Evolutionary conservation across 768 basidiomycete genomes (phyloP).

Genomic region (Cystofilobasidium bisporidii): DNA sequence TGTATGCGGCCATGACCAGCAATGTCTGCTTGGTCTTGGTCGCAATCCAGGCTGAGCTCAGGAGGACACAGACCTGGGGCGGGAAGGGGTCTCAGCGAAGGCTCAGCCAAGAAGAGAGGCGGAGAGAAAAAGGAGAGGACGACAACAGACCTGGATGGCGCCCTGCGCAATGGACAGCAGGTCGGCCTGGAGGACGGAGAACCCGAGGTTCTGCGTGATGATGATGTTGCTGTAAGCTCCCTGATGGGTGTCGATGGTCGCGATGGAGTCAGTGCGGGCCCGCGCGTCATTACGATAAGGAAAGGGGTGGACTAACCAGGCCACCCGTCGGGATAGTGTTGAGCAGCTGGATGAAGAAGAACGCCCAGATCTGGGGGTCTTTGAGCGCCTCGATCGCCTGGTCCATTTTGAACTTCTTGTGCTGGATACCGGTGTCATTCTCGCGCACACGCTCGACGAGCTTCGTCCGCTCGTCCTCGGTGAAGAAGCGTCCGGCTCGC

Average conservation of each 20-base stretch:
- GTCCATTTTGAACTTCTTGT: slow-evolving; percentile 41
- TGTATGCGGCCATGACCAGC: slow-evolving; percentile 42
- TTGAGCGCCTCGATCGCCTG: slow-evolving; percentile 44
- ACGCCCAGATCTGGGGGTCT: slow-evolving; percentile 47
- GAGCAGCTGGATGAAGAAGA: slow-evolving; percentile 37
- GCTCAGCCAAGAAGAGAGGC: too few relatives aligned
- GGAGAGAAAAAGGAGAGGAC: too few relatives aligned
- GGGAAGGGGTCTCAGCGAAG: too few relatives aligned
- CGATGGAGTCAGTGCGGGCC: slow-evolving; percentile 40
- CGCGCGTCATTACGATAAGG: slow-evolving; percentile 42
- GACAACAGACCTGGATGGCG: slow-evolving; percentile 44
- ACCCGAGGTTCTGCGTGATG: slow-evolving; percentile 37
- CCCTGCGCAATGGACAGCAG: slow-evolving; percentile 43
- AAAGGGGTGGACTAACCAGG: neutral
- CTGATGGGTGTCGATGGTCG: slow-evolving; percentile 43
- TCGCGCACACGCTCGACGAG: slow-evolving; percentile 49
- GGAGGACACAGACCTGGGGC: slow-evolving; percentile 46
- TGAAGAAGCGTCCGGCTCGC: slow-evolving; percentile 28
- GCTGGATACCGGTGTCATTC: slow-evolving; percentile 40
- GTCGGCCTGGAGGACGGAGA: slow-evolving; percentile 47
- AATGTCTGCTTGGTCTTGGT: slow-evolving; percentile 46
- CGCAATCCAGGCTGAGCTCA: slow-evolving; percentile 45
- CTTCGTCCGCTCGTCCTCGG: slow-evolving; percentile 33
- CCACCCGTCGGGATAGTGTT: slow-evolving; percentile 21
- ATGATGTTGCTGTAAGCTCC: slow-evolving; percentile 52